Evolutionary conservation across 305 asterid genomes (phyloP), one percentile per base, ranked within the genome.

Genomic region (Plantago coronopus): DNA sequence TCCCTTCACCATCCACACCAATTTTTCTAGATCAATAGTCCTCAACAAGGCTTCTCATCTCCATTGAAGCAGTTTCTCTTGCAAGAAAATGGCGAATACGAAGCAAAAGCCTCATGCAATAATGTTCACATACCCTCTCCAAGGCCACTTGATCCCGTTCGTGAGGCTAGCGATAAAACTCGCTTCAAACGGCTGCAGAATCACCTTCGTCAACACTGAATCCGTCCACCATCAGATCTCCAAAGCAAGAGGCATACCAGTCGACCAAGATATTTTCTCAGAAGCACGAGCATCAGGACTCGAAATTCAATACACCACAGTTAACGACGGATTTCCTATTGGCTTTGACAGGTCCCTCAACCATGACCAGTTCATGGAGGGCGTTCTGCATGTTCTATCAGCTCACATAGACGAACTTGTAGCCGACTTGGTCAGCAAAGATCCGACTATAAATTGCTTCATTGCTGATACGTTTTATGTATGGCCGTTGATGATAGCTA

Each of bases 381-480:
- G 81, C 12, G 17, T 74, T 22, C 7, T 75, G 7, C 79, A 74
- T 45, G 84, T 71, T 48, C 76, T 69, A 57, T 67, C 83, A 3
- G 66, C 75, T 12, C 62, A 72, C 7, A 75, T 83, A 3, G 89
- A 83, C 54, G 81, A 76, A n/a, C 72, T 76, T 21, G 65, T 83
- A 1, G 72, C 55, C 6, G 60, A 67, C 34, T 45, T 75, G 49
- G 42, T 56, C 55, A 17, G 23, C 14, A 16, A 65, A 0, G 65
- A 79, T 18, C 76, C 81, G 0, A 63, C 76, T 0, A 65, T 71
- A 20, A 69, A 70, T 18, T 68, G 78, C 51, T 50, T 83, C 20
- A 74, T 85, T 17, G 64, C 76, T 5, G 95, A 85, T 46, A 77
- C 86, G 3, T 85, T 74, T 69, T 77, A 57, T 12, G 81, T 79